Percentiles rank a stretch among this genome's conserved stretches.
phyloP scores from a whole-genome alignment of 2,329 filamentous ascomycete genomes.

The Pseudofabraea citricarpa region DNA sequence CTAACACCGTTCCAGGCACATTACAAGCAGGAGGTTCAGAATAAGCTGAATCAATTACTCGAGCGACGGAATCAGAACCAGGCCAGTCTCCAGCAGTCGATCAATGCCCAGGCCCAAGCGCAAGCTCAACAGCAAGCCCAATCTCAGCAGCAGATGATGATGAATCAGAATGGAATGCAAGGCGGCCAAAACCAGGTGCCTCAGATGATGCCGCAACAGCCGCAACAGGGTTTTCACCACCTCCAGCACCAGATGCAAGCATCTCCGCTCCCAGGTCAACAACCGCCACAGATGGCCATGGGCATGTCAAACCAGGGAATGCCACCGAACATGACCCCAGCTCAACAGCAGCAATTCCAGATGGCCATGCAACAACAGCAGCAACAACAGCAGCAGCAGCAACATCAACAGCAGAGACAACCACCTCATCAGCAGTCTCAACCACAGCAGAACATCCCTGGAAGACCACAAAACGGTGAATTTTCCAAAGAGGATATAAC shows the following conservation, averaged over 20 bases:
- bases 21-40: slow-evolving; percentile 21
- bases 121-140: slow-evolving; percentile 34
- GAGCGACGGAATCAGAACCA: slow-evolving; percentile 22
- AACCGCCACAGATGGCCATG: slow-evolving; percentile 22
- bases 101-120: slow-evolving; percentile 29
- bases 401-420: slow-evolving; percentile 10
- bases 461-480: slow-evolving; percentile 13
- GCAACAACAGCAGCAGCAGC: slow-evolving; percentile 12
- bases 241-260: slow-evolving; percentile 56
- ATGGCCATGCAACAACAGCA: slow-evolving; percentile 41
- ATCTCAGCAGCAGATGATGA: slow-evolving; percentile 41
- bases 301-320: slow-evolving; percentile 27
- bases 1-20: slow-evolving; percentile 14
- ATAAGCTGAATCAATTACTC: slow-evolving; percentile 24
- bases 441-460: slow-evolving; percentile 11
- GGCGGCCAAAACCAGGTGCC: slow-evolving; percentile 48
- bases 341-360: slow-evolving; percentile 27
- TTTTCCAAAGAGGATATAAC: slow-evolving; percentile 19
- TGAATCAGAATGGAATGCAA: slow-evolving; percentile 47
- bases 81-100: slow-evolving; percentile 37
- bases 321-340: slow-evolving; percentile 23
- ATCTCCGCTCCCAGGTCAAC: slow-evolving; percentile 45
- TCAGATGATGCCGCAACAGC: slow-evolving; percentile 41
- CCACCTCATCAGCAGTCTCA: slow-evolving; percentile 5
- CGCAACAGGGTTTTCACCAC: slow-evolving; percentile 51